Evolutionary conservation across 257 asterid species (phyloP), one percentile per base, ranked within the genome.

Genomic region (Nicotiana benthamiana): DNA sequence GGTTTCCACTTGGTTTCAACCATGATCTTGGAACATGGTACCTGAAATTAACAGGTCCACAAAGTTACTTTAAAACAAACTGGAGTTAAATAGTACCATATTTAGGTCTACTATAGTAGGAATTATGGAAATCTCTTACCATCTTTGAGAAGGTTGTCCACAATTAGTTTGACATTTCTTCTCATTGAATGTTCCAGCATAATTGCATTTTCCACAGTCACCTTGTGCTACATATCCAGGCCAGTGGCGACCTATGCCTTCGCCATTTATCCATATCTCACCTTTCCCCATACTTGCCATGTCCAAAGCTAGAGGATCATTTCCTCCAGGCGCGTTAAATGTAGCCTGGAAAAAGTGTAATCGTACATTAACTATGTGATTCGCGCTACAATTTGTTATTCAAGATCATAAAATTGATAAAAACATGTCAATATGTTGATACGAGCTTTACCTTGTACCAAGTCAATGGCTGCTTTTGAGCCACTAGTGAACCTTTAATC

Each of bases 211-310:
- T 24, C 89, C 90, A 2, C 99, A 96, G 84, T 79, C 91, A 11
- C 98, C 99, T 48, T 86, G 83, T 4, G 98, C 95, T 54, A 65
- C 87, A 65, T 96, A 91, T 40, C 85, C 95, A 52, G 99, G 94
- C 97, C 97, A 96, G 76, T 96, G 98, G 72, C 98, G 85, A 52
- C 99, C 99, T 75, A 96, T 77, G 83, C 97, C 89, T 83, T 90
- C 87, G 4, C 99, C 98, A 30, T 96, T 96, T 81, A 96, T 85
- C 98, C 99, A 96, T 60, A 92, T 84, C 77, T 94, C 90, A 18
- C 99, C 99, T 87, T 96, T 96, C 61, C 97, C 93, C 99, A 96
- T 96, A 84, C 97, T 88, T 2, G 82, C 40, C 98, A 96, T 92
- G 74, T 96, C 99, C 75, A 94, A 20, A 51, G 91, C 98, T 85